Base-by-base conservation (phyloP, 2,329 filamentous ascomycete genomes). In the Stagonosporopsis tanaceti region DNA sequence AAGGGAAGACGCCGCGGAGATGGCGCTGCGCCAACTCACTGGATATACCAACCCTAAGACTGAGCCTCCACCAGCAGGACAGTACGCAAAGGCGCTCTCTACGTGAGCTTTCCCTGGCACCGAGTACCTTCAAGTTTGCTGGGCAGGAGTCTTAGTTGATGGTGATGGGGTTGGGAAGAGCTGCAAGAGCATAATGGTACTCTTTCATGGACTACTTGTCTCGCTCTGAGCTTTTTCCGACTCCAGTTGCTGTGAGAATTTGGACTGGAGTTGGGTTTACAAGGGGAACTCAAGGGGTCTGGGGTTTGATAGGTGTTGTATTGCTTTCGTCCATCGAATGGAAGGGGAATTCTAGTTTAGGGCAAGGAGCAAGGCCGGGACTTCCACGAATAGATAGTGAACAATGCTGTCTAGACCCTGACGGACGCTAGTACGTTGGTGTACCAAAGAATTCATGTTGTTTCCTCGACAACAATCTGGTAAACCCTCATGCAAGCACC, bases 1-100 rank as follows among this genome's bases (percentile, higher is more conserved):
- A 7, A 70, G 71, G 39, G 73, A 77, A 47, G 75, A 77, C 47
- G 70, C 72, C 46, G 73, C 74, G 5, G 74, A 77, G 42, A 60
- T 72, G 2, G 73, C 71, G 6, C 48, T 72, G n/a, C 58, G 66
- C 25, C 30, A 59, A 4, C 53, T 73, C 34, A 71, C 67, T 20
- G 65, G 66, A 8, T 66, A 57, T 22, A 48, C 53, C 6, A 64
- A 67, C 22, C 55, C 56, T 5, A 56, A 54, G 6, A 40, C 58
- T 15, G 55, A 67, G 22, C 69, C 71, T 27, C 67, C 68, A 3
- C 62, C 69, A 11, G 69, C 69, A 30, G 69, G 60, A 30, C 64
- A 66, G 46, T 73, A 72, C 44, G 42, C 32, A 17, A 42, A 38
- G 6, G 32, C 54, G 14, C 47, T 57, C 42, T 42, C 54, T 24